Evolutionary conservation across 2,329 filamentous ascomycete species (phyloP), one percentile per base, ranked within the genome.

Genomic region (Colletotrichum neosansevieriae): DNA sequence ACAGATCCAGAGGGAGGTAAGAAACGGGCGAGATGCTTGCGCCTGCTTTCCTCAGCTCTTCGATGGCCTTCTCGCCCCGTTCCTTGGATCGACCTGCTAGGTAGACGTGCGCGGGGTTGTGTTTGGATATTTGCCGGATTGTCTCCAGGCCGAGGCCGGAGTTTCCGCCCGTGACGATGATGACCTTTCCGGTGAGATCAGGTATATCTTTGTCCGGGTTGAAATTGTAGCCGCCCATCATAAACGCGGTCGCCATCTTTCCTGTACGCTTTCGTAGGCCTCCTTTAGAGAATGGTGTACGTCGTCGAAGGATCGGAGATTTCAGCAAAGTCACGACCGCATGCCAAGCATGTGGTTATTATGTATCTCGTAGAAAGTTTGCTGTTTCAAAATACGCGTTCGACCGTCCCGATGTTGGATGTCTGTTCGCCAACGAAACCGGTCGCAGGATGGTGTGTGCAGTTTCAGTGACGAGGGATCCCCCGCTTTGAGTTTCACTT

Each of bases 71-170:
- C 6, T 71, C 69, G 0, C 34, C 70, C 36, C 63, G 70, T 2
- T 67, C 63, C 21, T 29, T 56, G 3, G 45, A 60, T 53, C 13
- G 61, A 7, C 45, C 76, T 73, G 69, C 67, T 21, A 72, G 59
- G 34, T 65, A 72, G 36, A 72, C 54, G 19, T 65, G 66, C 15
- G 58, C 58, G 15, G 71, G 70, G 45, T 70, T 70, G 69, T 83
- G 81, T 63, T 77, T 77, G 21, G 79, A 75, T 21, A 83, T 75
- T 44, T 79, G 76, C 6, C 78, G 72, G 56, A 81, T 74, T 7
- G 78, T 78, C 70, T 81, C 78, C 64, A 76, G 77, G 17, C 81
- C 81, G 6, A 83, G 74, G 1, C 81, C 81, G n/a, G 75, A 71
- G 54, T 80, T 83, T 56, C 77, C 79, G 15, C 79, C 79, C 10